Evolutionary conservation across 208 protist genomes (phyloP), one percentile per base, ranked within the genome.

Genomic region (Porcisia hertigi): DNA sequence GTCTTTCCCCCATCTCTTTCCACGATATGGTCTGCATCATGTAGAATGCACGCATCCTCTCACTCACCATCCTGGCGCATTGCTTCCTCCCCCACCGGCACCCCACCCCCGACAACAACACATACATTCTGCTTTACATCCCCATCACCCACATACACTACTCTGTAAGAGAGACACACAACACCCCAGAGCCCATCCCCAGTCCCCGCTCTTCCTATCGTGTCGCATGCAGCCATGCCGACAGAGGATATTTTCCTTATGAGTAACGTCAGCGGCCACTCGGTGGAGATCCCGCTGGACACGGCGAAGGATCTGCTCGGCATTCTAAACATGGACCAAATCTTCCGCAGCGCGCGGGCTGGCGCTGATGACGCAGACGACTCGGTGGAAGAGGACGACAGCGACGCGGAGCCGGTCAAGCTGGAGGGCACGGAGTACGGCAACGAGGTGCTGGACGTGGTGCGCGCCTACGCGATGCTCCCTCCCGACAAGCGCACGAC

Each of bases 371-470:
- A 81, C 34, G 45, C 62, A 11, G 79, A 77, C 60, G 71, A 76
- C 8, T 39, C 55, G 36, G 80, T n/a, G 41, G 82, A 62, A n/a
- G 79, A 25, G 60, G 82, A 66, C 49, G 82, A 74, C 20, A 77
- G n/a, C 16, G 78, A 83, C 39, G 14, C 52, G 14, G 78, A 73
- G 64, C 77, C 76, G 52, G 65, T 87, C 3, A 79, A 84, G 41
- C 80, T 87, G 54, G 82, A 86, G 52, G 82, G 85, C 1, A 77
- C 88, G 16, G 83, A 85, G 70, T 79, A 85, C 63, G 25, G 79
- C 49, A 73, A 81, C 16, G 64, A 64, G 18, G 83, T 84, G 53
- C 77, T 94, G 36, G 76, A 87, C 14, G 82, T 80, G 59, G 79
- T 83, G 54, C 45, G 18, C 20, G 63, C 70, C 41, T 88, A 89